Evolutionary conservation across 805 yeast genomes (phyloP), one percentile per base, ranked within the genome.

Genomic region (Wickerhamomyces chaumierensis): DNA sequence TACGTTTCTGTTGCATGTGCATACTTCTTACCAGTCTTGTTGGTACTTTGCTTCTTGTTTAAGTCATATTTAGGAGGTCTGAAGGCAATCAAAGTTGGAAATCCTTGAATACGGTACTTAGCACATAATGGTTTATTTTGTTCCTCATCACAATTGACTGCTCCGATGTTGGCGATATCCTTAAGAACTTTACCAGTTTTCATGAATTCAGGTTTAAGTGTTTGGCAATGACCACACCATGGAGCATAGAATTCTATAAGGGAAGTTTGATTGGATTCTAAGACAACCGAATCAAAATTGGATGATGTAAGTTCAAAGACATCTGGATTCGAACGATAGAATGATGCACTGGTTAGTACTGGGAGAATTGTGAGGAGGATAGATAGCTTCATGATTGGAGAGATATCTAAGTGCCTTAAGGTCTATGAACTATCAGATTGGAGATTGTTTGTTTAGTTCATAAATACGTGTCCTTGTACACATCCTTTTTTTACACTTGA

Each of bases 181-280:
- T 71, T 69, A 6, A 83, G 62, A 21, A 62, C 57, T 37, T 71
- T 73, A 6, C 83, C 94, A 13, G 79, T 74, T 52, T 78, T 78
- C 36, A 66, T 63, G 57, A 68, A 81, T 2, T 74, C 75, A 3
- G 81, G 78, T 42, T 76, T 73, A 37, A 90, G 63, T 41, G 75
- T 70, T 50, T 78, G 71, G 61, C 98, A 90, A 59, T 90, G 86
- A 5, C 96, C 96, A 65, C 98, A 90, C 97, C 97, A 88, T 31
- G 96, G 96, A 4, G 97, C 96, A 58, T 81, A 88, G 59, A 88
- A 88, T 62, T 87, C 87, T 18, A 86, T 87, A 16, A 87, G 61
- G 2, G 95, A 61, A 2, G 94, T 81, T 50, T 85, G 81, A 54
- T 86, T 86, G 3, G 94, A 68, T 18, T 66, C 58, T 33, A 75